These are phyloP conservation scores for Nemania abortiva DNA, from an alignment of 2,329 filamentous ascomycete genomes.

Conservation along the genomic window DNA sequence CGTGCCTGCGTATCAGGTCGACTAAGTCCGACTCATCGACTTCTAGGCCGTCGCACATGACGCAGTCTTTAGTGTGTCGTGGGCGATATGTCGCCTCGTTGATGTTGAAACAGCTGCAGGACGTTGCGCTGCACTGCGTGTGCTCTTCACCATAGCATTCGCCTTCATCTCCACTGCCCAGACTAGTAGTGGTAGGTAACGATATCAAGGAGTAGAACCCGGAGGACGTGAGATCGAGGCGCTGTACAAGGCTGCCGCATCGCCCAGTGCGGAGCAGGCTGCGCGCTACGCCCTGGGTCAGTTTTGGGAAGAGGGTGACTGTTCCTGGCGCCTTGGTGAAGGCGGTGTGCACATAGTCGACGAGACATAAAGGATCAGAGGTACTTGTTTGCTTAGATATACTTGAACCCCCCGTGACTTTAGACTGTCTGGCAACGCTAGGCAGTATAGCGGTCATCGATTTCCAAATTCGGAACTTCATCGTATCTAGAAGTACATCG, in stretches of 20 bases:
- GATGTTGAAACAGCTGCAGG: slow-evolving; percentile 5
- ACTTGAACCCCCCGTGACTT: too few species aligned
- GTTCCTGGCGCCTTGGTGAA: too few species aligned
- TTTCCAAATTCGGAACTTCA: too few species aligned
- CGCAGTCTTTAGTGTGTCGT: slow-evolving; percentile 3
- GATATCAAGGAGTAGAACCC: neutral
- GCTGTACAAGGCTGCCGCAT: neutral
- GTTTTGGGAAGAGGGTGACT: neutral
- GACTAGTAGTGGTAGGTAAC: neutral
- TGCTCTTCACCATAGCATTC: neutral
- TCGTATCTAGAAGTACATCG: neutral
- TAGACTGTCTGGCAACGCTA: too few species aligned
- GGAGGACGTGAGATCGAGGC: slow-evolving; percentile 7
- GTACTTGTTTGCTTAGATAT: too few species aligned
- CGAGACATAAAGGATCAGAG: too few species aligned
- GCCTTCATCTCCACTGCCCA: neutral
- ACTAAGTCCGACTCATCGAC: neutral
- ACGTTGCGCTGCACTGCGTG: neutral
- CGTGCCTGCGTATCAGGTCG: neutral
- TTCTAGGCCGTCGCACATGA: neutral
- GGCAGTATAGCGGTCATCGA: too few species aligned
- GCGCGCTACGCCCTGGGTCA: slow-evolving; percentile 3
- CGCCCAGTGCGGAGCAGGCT: neutral
- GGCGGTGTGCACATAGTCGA: too few species aligned
- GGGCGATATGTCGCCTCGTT: neutral